phyloP scores from a whole-genome alignment of 2,329 filamentous ascomycete species.

The Sclerotinia minor region DNA sequence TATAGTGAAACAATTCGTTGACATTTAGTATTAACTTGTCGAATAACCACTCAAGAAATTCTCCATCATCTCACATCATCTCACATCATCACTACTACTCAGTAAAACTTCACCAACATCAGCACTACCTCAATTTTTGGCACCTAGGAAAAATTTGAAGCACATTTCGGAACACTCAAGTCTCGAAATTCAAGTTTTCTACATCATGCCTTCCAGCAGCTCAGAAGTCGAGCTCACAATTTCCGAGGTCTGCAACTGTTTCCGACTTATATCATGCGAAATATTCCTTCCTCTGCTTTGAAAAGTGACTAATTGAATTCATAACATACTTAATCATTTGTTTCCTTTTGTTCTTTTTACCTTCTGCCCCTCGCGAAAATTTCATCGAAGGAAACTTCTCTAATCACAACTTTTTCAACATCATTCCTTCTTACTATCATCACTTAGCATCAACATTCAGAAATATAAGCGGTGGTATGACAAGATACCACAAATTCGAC shows the following conservation, averaged over 20 bases:
- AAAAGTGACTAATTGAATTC: not conserved
- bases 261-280: not conserved
- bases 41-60: not conserved
- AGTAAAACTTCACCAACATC: not conserved
- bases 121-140: not conserved
- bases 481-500: too few species aligned
- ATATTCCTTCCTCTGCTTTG: not conserved
- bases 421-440: not conserved
- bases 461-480: too few species aligned
- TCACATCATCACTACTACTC: not conserved
- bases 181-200: not conserved
- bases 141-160: not conserved
- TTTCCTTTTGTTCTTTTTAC: too few species aligned
- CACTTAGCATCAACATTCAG: too few species aligned
- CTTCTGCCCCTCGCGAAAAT: not conserved
- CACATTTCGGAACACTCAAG: not conserved
- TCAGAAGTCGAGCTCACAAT: not conserved
- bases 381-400: too few species aligned
- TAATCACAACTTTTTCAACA: too few species aligned
- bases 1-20: not conserved
- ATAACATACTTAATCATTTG: not conserved
- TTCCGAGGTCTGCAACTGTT: not conserved
- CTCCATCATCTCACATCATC: not conserved
- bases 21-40: not conserved
- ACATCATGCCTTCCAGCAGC: not conserved